Evolutionary conservation across 2,329 filamentous ascomycete genomes (phyloP).

Genomic region (Diaporthe vaccinii): DNA sequence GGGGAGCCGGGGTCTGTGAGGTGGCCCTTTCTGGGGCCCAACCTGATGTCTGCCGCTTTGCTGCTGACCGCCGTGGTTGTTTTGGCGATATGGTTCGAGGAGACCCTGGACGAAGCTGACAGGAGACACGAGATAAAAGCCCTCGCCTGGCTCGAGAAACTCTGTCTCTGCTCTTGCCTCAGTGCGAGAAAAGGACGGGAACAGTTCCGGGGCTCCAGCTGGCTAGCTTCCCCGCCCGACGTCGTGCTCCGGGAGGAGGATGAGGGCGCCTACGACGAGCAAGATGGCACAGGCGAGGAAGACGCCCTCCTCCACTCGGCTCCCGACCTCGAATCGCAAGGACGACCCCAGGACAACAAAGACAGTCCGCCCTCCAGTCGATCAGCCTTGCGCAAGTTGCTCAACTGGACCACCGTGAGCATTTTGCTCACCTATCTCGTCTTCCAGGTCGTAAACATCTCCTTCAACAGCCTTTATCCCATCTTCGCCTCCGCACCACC

Average conservation of each 20-base stretch:
- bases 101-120: constrained; percentile 76
- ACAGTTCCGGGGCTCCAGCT: constrained; percentile 47
- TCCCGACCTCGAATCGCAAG: constrained; percentile 42
- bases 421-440: constrained; percentile 89
- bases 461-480: constrained; percentile 94
- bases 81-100: constrained; percentile 85
- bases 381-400: constrained; percentile 66
- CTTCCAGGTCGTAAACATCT: constrained; percentile 94
- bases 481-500: constrained; percentile 85
- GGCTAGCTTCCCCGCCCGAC: constrained; percentile 40
- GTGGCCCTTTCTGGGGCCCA: constrained; percentile 89
- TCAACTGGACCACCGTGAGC: constrained; percentile 85
- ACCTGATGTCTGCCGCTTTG: constrained; percentile 81
- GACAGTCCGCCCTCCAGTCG: constrained; percentile 59
- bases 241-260: constrained; percentile 28
- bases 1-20: constrained; percentile 68
- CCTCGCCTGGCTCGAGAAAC: constrained; percentile 49
- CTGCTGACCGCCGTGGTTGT: constrained; percentile 80
- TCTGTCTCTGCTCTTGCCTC: constrained; percentile 41
- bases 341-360: constrained; percentile 56
- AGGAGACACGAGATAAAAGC: constrained; percentile 42
- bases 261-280: constrained; percentile 43
- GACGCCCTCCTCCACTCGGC: constrained; percentile 33
- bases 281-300: constrained; percentile 33
- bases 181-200: constrained; percentile 42